A percentile compares a stretch with the other conserved stretches of the same genome.
These are phyloP conservation scores for Afroboletus lepidellus DNA, from an alignment of 1,284 basidiomycete genomes.

Conservation along the genomic window DNA sequence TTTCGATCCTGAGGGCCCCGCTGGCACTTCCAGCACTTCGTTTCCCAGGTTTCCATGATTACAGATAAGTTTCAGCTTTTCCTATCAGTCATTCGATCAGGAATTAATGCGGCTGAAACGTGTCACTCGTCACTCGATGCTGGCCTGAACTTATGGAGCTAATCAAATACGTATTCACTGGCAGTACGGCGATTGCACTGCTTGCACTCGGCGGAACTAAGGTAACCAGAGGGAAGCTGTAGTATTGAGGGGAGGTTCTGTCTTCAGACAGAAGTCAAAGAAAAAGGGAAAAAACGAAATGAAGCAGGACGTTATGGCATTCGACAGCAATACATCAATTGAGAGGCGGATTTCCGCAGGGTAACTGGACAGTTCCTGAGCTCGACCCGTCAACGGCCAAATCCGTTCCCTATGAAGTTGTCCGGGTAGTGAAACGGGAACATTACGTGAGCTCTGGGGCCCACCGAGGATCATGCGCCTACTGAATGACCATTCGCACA, in stretches of 20 bases:
- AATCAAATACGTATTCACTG: constrained; percentile 1
- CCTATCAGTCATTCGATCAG: constrained; percentile 15
- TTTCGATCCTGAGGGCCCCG: constrained; percentile 9
- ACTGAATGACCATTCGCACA: constrained; percentile 11
- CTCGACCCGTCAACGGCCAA: neutral
- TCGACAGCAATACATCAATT: constrained; percentile 1
- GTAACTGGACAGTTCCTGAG: constrained; percentile 1
- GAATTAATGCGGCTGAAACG: constrained; percentile 29
- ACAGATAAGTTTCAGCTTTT: constrained; percentile 21
- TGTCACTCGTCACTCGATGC: constrained; percentile 17
- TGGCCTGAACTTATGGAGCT: constrained; percentile 8
- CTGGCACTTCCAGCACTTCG: constrained; percentile 9
- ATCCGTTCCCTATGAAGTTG: constrained; percentile 5
- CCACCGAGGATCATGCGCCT: neutral
- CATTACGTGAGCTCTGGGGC: constrained; percentile 11
- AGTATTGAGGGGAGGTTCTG: neutral
- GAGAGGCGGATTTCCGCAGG: neutral
- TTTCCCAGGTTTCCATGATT: constrained; percentile 19
- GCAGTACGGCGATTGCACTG: constrained; percentile 2
- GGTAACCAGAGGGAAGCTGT: constrained; percentile 2
- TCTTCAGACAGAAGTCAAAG: neutral
- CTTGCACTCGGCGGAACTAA: constrained; percentile 16
- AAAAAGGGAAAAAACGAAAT: neutral
- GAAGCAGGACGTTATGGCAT: constrained; percentile 4
- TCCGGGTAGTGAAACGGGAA: constrained; percentile 10